Conservation (phyloP, 2,329 filamentous ascomycete species). For the Cytospora mali region DNA sequence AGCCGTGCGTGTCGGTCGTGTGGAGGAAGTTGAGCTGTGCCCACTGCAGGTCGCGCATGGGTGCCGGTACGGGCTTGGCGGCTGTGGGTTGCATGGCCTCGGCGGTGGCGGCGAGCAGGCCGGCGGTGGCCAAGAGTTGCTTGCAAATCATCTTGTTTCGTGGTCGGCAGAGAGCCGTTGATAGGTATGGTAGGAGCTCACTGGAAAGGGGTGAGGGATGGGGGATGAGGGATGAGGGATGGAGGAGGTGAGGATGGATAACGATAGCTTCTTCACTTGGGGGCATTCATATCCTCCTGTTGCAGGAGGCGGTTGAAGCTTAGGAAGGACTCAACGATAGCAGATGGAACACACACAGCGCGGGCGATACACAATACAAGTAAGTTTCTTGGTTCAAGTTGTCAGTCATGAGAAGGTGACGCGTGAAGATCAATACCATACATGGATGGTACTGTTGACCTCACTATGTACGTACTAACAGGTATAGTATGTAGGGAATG, state of each 20-base stretch:
- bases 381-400: background rate
- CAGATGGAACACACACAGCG: background rate
- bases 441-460: no score
- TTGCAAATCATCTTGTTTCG: constrained; percentile 36
- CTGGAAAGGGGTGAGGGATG: background rate
- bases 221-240: no score
- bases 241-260: background rate
- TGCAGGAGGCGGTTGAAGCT: background rate
- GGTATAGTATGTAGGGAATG: no score
- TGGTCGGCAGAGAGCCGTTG: constrained; percentile 4
- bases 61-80: constrained; percentile 74
- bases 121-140: constrained; percentile 40
- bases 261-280: background rate
- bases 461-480: no score
- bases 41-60: constrained; percentile 83
- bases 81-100: constrained; percentile 75
- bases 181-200: background rate
- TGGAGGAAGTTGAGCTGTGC: constrained; percentile 97
- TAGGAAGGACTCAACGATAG: background rate
- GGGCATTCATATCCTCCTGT: background rate
- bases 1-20: constrained; percentile 94
- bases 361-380: background rate
- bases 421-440: background rate
- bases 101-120: constrained; percentile 43
- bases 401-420: constrained; percentile 10